Evolutionary conservation across 495 filamentous ascomycete genomes (phyloP).

Genomic region (Talaromyces adpressus): DNA sequence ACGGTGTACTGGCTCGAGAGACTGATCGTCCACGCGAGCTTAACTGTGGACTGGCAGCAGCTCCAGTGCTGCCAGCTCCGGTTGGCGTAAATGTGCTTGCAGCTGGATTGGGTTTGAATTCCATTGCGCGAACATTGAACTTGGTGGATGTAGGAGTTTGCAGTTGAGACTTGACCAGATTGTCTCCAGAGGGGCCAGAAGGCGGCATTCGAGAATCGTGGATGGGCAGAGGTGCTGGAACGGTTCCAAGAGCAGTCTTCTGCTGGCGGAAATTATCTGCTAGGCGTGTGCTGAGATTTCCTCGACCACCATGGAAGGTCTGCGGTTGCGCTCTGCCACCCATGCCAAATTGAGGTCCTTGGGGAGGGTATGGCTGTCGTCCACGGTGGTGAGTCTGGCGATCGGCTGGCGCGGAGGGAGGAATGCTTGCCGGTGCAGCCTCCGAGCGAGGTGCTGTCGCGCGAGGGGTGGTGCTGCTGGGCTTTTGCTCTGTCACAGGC

Average conservation of each 20-base stretch:
- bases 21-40: slow-evolving; percentile 41
- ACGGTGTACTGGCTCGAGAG: slow-evolving; percentile 43
- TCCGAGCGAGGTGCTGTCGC: slow-evolving; percentile 24
- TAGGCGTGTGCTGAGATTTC: slow-evolving; percentile 47
- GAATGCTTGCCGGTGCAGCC: slow-evolving; percentile 19
- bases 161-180: slow-evolving; percentile 39
- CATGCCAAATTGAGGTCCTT: slow-evolving; percentile 33
- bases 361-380: slow-evolving; percentile 41
- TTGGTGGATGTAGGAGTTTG: slow-evolving; percentile 49
- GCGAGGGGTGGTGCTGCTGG: slow-evolving; percentile 12
- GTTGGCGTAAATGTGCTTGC: slow-evolving; percentile 74
- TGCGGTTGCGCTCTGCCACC: slow-evolving; percentile 34
- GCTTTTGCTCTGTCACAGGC: slow-evolving; percentile 29
- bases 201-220: slow-evolving; percentile 44
- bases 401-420: slow-evolving; percentile 30
- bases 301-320: slow-evolving; percentile 32
- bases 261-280: slow-evolving; percentile 50
- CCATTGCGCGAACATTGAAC: slow-evolving; percentile 75
- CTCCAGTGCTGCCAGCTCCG: slow-evolving; percentile 43
- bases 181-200: slow-evolving; percentile 40
- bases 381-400: slow-evolving; percentile 35
- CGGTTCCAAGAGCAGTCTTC: slow-evolving; percentile 36
- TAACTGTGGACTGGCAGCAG: slow-evolving; percentile 57
- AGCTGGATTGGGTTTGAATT: slow-evolving; percentile 77
- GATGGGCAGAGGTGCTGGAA: slow-evolving; percentile 50